Evolutionary conservation across 1,284 basidiomycete species (phyloP).

Genomic region (Sutorius eximius): DNA sequence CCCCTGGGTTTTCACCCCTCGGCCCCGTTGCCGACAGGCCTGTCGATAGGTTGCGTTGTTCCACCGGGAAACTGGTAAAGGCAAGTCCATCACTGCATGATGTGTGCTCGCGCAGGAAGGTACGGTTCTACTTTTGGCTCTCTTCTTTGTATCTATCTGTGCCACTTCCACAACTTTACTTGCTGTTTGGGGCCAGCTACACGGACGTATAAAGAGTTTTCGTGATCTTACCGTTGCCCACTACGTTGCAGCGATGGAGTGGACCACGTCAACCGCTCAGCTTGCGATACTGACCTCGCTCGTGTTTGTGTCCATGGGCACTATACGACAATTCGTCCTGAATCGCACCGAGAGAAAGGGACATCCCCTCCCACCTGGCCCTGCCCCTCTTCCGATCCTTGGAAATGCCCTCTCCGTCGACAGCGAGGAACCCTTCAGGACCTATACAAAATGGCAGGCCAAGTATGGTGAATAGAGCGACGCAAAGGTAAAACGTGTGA

Average conservation of each 20-base stretch:
- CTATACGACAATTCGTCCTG: slow-evolving; percentile 5
- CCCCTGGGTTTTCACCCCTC: no score
- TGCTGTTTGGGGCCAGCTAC: no score
- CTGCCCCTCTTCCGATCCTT: slow-evolving; percentile 15
- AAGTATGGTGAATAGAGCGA: slow-evolving; percentile 17
- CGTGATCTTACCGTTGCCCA: no score
- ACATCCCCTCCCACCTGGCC: slow-evolving; percentile 16
- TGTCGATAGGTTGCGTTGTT: no score
- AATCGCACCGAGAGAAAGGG: slow-evolving; percentile 13
- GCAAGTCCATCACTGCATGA: no score
- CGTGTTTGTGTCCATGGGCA: background rate
- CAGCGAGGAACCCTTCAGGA: slow-evolving; percentile 14
- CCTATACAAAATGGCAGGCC: slow-evolving; percentile 18
- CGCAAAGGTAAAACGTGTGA: background rate
- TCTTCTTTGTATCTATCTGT: no score
- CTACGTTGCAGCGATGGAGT: slow-evolving; percentile 8
- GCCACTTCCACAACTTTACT: no score
- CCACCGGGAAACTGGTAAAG: no score
- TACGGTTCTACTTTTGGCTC: no score
- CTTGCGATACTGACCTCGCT: slow-evolving; percentile 4
- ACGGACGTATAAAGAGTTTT: no score
- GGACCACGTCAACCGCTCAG: slow-evolving; percentile 1
- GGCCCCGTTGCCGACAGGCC: no score
- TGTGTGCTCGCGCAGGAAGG: no score
- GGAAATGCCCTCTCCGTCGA: slow-evolving; percentile 18